Percentiles rank a stretch among this genome's conserved stretches.
Evolutionary conservation across 192 early-diverging fungal genomes (phyloP).

Genomic region (Coemansia sp.): DNA sequence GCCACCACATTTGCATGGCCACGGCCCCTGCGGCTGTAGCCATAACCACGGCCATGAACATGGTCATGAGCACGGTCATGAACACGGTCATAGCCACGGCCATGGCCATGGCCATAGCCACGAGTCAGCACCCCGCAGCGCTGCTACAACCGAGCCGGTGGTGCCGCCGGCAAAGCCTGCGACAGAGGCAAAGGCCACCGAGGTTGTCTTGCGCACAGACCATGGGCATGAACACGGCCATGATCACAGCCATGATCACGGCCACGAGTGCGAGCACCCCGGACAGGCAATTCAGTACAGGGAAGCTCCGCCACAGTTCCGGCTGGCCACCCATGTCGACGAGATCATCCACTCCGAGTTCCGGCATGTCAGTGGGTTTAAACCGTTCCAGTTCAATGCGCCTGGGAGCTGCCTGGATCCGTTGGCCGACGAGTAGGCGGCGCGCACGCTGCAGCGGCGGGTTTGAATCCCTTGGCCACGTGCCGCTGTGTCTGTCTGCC

Average conservation of each 20-base stretch:
- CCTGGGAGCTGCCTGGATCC: conserved; percentile 52
- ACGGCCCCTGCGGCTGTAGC: conserved; percentile 2
- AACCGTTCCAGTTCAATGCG: conserved; percentile 48
- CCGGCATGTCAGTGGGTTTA: conserved; percentile 46
- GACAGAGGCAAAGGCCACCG: neutral
- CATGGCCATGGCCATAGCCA: conserved; percentile 5
- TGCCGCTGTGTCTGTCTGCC: no score
- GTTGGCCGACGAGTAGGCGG: conserved; percentile 10
- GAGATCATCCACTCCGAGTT: conserved; percentile 50
- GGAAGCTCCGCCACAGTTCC: conserved; percentile 48
- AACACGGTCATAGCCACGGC: no score
- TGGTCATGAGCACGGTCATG: conserved; percentile 7
- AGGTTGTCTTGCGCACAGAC: conserved; percentile 1
- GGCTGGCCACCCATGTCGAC: conserved; percentile 46
- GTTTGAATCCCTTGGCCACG: no score
- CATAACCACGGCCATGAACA: conserved; percentile 9
- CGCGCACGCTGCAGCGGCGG: no score
- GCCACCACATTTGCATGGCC: neutral
- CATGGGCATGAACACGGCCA: conserved; percentile 14
- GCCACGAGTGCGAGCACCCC: conserved; percentile 19
- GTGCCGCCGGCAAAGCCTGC: no score
- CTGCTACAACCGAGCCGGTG: no score
- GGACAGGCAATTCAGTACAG: conserved; percentile 40
- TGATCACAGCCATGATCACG: conserved; percentile 18
- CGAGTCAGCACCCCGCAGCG: no score